Evolutionary conservation across 208 protist genomes (phyloP).

Genomic region (Polymyxa betae): DNA sequence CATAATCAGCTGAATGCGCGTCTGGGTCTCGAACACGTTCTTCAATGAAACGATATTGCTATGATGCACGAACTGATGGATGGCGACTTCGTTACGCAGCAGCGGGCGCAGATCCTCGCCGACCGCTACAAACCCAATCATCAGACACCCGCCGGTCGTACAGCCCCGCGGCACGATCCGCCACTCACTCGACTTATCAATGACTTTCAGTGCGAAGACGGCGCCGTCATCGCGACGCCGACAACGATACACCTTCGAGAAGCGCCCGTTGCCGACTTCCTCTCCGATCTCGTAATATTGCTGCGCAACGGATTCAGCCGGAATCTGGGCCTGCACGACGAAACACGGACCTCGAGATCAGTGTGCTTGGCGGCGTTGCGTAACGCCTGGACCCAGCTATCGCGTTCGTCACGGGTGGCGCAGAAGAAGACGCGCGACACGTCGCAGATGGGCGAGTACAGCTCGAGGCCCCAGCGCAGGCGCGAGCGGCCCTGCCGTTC

Average conservation of each 20-base stretch:
- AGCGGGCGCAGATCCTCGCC: constrained; percentile 29
- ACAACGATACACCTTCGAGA: constrained; percentile 44
- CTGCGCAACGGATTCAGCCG: background rate
- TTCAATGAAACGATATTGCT: constrained; percentile 55
- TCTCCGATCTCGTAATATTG: background rate
- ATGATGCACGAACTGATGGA: constrained; percentile 56
- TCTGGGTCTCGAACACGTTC: constrained; percentile 55
- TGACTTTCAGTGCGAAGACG: constrained; percentile 59
- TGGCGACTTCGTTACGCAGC: constrained; percentile 56
- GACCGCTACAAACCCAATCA: too few species aligned
- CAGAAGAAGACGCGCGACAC: background rate
- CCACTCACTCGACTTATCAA: constrained; percentile 62
- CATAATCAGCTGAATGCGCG: constrained; percentile 54
- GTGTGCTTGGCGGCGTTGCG: background rate
- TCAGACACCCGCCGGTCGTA: too few species aligned
- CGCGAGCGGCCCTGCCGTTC: background rate
- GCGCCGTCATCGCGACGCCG: background rate
- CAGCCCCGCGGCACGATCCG: too few species aligned
- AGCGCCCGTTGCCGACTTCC: constrained; percentile 39
- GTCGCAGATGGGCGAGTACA: background rate
- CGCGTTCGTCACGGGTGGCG: background rate
- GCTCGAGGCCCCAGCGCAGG: background rate
- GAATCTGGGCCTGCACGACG: background rate
- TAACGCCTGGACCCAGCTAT: background rate
- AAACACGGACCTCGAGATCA: background rate